Evolutionary conservation across 2,329 filamentous ascomycete species (phyloP), one percentile per base, ranked within the genome.

Genomic region (Blastomyces percursus): DNA sequence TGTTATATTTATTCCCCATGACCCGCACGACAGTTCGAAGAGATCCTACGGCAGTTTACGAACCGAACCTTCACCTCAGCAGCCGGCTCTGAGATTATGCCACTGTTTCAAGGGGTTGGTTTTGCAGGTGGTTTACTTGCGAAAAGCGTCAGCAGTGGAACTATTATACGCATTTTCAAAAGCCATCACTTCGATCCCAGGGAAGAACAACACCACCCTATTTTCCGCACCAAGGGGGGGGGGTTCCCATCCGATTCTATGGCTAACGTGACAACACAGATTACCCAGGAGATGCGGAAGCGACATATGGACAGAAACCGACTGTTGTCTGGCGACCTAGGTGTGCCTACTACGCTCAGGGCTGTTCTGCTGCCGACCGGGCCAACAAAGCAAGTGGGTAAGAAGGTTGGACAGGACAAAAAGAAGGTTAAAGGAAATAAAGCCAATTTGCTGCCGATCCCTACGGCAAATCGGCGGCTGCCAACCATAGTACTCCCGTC

Each of bases 391-490:
- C n/a, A n/a, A 5, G 32, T 11, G 12, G 3, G 32, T 8, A 32
- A n/a, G 9, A 59, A 14, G 32, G 16, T 48, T 12, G 12, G 19
- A 24, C 44, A 38, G 35, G 48, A 12, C 14, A 40, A 54, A 30
- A 24, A 27, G 59, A 27, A 60, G 14, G 21, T 6, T 11, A 56
- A 21, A 16, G 3, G 35, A 8, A 19, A 19, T 8, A 56, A 61
- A 21, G 46, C 59, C 9, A 61, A 61, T 44, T 42, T 61, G 16
- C 16, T 54, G 11, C 59, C 48, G 14, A 61, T 61, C 8, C 59
- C 59, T 42, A 21, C 21, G 30, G 14, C n/a, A 16, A 30, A 12
- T 21, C 21, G 16, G 19, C n/a, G 51, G 16, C 8, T 56, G 19
- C 21, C 24, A 27, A 35, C 21, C 6, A 14, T 38, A 32, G 60